Conservation (phyloP, 257 asterid species). For the Striga asiatica region DNA sequence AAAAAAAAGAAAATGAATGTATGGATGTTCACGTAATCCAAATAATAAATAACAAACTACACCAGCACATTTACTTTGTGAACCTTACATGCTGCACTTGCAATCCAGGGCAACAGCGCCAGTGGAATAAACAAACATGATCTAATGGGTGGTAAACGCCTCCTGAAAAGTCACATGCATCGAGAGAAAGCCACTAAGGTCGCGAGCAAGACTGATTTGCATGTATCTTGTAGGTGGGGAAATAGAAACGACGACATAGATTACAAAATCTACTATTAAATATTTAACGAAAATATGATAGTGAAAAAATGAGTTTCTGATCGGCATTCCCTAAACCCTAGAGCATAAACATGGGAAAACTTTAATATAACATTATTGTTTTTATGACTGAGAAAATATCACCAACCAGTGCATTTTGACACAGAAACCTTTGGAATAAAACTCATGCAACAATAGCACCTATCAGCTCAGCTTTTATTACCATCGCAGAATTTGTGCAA, state of each 20-base stretch:
- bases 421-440: no score
- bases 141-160: slow-evolving; percentile 69
- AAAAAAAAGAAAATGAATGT: background rate
- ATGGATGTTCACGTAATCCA: background rate
- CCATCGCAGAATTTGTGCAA: no score
- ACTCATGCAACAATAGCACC: background rate
- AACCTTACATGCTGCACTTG: slow-evolving; percentile 48
- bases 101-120: slow-evolving; percentile 68
- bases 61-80: slow-evolving; percentile 10
- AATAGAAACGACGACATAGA: background rate
- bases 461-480: no score
- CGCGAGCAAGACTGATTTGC: background rate
- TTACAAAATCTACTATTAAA: background rate
- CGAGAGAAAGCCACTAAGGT: slow-evolving; percentile 17
- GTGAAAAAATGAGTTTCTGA: background rate
- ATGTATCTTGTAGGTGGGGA: slow-evolving; percentile 3
- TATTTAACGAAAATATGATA: background rate
- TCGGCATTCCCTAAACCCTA: background rate
- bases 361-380: no score
- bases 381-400: no score
- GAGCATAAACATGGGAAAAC: no score
- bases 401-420: no score
- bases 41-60: slow-evolving; percentile 8
- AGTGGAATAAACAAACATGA: slow-evolving; percentile 48
- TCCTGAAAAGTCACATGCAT: slow-evolving; percentile 43